Percentiles rank a stretch among this genome's conserved stretches.
These are phyloP conservation scores for Citrus mangshanensis DNA, from an alignment of 345 rosid genomes.

Conservation along the genomic window DNA sequence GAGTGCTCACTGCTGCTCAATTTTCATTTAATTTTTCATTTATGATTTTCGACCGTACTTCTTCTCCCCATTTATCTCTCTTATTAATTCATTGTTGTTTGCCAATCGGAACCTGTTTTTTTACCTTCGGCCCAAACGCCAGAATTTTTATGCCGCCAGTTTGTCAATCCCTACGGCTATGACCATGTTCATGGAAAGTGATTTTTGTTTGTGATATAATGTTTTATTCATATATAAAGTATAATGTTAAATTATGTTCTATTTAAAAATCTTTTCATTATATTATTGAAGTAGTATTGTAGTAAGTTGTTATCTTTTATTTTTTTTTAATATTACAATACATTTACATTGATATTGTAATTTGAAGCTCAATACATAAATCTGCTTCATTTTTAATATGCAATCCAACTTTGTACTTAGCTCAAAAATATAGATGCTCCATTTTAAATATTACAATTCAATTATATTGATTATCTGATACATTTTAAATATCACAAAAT, in stretches of 20 bases:
- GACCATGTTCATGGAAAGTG: neutral
- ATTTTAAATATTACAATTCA: no score
- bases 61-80: neutral
- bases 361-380: no score
- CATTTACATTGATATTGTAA: no score
- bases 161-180: neutral
- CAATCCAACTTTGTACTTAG: no score
- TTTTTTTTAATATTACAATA: no score
- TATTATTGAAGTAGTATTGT: neutral
- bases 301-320: no score
- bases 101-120: neutral
- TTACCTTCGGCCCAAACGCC: neutral
- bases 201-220: neutral
- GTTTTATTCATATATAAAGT: neutral
- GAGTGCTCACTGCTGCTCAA: neutral
- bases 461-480: no score
- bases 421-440: no score
- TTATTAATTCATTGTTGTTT: neutral
- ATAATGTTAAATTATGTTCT: no score
- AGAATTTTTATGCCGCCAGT: neutral
- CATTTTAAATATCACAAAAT: no score
- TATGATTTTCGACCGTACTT: slow-evolving; percentile 12
- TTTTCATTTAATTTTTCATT: slow-evolving; percentile 4
- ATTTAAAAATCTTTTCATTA: neutral
- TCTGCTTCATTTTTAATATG: no score